phyloP scores from a whole-genome alignment of 345 rosid genomes.

The Clausena lansium region DNA sequence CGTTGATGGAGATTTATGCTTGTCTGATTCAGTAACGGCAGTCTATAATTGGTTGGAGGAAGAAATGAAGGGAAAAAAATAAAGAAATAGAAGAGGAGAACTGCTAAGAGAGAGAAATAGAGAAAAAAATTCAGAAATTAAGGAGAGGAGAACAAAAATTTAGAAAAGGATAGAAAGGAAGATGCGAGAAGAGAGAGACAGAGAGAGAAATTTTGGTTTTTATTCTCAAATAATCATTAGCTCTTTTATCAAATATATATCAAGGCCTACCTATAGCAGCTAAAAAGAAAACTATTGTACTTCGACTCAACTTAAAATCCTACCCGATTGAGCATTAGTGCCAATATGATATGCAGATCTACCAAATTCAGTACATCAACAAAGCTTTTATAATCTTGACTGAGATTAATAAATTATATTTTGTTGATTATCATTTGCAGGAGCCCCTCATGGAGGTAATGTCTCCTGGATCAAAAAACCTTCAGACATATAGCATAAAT shows the following conservation, averaged over 20 bases:
- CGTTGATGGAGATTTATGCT: no score
- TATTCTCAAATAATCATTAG: background rate
- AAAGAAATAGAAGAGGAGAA: background rate
- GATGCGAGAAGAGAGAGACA: no score
- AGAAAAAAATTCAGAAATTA: background rate
- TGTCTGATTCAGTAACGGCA: no score
- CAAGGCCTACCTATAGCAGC: background rate
- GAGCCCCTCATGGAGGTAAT: conserved; percentile 95
- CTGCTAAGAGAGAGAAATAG: background rate
- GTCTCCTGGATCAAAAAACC: conserved; percentile 80
- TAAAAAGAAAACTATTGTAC: background rate
- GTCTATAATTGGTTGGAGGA: no score
- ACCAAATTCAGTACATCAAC: background rate
- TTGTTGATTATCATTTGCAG: conserved; percentile 38
- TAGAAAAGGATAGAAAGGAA: background rate
- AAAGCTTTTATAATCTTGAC: background rate
- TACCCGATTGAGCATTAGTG: background rate
- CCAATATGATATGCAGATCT: background rate
- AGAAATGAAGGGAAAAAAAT: background rate
- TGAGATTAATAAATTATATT: background rate
- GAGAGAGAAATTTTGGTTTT: background rate
- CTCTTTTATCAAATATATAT: background rate
- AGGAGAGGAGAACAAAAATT: background rate
- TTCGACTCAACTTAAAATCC: background rate
- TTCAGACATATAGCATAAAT: conserved; percentile 68